Base-by-base conservation (phyloP, 345 rosid species). In the Rhizophora mangle region DNA sequence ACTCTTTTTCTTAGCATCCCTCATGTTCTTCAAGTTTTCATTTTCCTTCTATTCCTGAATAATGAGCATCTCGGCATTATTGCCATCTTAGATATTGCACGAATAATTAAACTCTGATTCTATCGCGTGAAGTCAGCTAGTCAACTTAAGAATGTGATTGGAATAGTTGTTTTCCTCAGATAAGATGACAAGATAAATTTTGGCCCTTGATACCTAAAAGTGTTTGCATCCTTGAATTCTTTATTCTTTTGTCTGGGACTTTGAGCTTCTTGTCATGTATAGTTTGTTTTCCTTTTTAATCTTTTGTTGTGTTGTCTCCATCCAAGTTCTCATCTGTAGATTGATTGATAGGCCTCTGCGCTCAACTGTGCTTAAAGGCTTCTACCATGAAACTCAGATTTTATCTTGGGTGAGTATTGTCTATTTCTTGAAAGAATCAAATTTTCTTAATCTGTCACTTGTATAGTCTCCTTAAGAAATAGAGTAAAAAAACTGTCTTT, bases 321-420 rank as follows among this genome's bases (percentile, higher is more conserved):
- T 82, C 63, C 76, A 95, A 97, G 97, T 92, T 78, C 93, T 95
- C 71, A 87, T 85, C 64, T 92, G 97, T 80, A 90, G 99, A 82
- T 78, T 95, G 88, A 95, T 95, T 1, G 99, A 95, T 86, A 85
- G 99, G 81, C 97, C 99, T 81, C 64, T 95, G 78, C 96, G 96
- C 58, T 96, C 99, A 74, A 95, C 99, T 60, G 88, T 95, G 89
- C 83, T 77, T 59, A 88, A 89, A 85, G 99, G 99, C 72, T 95
- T 95, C 84, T 90, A 95, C 91, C 86, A 92, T 37, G 99, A 95
- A 83, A 95, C 96, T 77, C 97, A 95, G 77, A 79, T 95, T 74
- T 77, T 90, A 65, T 95, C 97, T 57, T 95, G 96, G 99, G 99
- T 92, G 88, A 70, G 78, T 43, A 9, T 2, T 69, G 19, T 11